phyloP scores from a whole-genome alignment of 169 alveolate species.

The Plasmodium vivax region DNA sequence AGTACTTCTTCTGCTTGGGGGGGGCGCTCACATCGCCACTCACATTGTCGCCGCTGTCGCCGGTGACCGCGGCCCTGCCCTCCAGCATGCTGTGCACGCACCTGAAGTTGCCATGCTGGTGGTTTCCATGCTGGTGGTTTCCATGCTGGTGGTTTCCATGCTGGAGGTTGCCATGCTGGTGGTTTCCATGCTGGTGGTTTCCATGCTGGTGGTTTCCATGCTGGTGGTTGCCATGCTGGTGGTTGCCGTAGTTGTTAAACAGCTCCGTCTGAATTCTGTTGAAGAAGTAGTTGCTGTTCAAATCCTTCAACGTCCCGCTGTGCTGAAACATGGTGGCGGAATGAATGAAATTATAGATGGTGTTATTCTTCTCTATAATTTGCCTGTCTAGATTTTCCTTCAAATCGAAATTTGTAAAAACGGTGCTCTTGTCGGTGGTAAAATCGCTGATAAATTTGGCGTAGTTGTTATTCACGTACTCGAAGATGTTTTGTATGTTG shows the following conservation, averaged over 20 bases:
- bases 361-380: slow-evolving; percentile 33
- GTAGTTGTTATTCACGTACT: slow-evolving; percentile 44
- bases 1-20: neutral
- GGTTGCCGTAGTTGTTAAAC: slow-evolving; percentile 10
- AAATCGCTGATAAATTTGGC: slow-evolving; percentile 50
- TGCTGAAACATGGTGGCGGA: slow-evolving; percentile 69
- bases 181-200: neutral
- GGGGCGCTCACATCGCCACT: neutral
- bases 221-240: neutral
- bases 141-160: slow-evolving; percentile 13
- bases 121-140: neutral
- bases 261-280: slow-evolving; percentile 56
- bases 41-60: neutral
- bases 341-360: slow-evolving; percentile 55
- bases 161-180: neutral
- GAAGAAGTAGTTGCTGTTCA: slow-evolving; percentile 45
- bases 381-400: slow-evolving; percentile 66
- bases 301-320: slow-evolving; percentile 23
- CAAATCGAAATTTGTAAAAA: slow-evolving; percentile 36
- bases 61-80: too few relatives aligned
- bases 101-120: neutral
- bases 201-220: too few relatives aligned
- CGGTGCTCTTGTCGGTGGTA: slow-evolving; percentile 56
- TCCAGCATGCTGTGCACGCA: slow-evolving; percentile 16
- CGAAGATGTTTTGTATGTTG: slow-evolving; percentile 49